Conservation (phyloP, 2,329 filamentous ascomycete genomes). For the Xylaria sp. region DNA sequence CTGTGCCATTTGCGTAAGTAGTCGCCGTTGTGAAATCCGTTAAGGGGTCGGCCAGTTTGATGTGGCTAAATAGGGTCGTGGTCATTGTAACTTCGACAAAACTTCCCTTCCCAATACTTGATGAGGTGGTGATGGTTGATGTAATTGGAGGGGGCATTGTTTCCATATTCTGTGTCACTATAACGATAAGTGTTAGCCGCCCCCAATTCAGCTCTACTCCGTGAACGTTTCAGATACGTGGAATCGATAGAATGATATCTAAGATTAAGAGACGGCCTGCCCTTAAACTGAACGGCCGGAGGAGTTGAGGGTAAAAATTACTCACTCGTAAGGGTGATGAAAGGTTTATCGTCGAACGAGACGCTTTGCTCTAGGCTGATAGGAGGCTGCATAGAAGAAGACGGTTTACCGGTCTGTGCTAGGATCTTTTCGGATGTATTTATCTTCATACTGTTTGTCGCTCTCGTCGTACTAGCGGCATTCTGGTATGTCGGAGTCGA, state of each 20-base stretch:
- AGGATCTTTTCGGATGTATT: neutral
- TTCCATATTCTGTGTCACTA: constrained; percentile 11
- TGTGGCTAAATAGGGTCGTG: constrained; percentile 26
- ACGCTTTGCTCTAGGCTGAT: neutral
- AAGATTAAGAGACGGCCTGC: neutral
- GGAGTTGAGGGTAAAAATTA: neutral
- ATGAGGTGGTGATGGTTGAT: constrained; percentile 40
- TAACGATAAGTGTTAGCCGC: constrained; percentile 25
- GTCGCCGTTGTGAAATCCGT: constrained; percentile 20
- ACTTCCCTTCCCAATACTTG: constrained; percentile 20
- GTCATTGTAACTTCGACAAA: constrained; percentile 37
- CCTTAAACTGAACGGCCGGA: neutral
- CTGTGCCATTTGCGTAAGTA: constrained; percentile 36
- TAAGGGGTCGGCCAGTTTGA: constrained; percentile 36
- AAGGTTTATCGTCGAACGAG: constrained; percentile 2
- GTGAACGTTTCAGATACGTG: constrained; percentile 2
- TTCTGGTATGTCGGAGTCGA: neutral
- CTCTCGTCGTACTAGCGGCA: neutral
- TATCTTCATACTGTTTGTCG: neutral
- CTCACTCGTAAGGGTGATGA: constrained; percentile 30
- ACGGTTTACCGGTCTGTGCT: neutral
- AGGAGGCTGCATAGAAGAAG: constrained; percentile 7
- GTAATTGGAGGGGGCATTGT: constrained; percentile 30
- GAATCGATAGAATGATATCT: constrained; percentile 2
- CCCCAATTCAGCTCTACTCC: neutral